phyloP scores from a whole-genome alignment of 257 asterid genomes.

The Capsicum baccatum region DNA sequence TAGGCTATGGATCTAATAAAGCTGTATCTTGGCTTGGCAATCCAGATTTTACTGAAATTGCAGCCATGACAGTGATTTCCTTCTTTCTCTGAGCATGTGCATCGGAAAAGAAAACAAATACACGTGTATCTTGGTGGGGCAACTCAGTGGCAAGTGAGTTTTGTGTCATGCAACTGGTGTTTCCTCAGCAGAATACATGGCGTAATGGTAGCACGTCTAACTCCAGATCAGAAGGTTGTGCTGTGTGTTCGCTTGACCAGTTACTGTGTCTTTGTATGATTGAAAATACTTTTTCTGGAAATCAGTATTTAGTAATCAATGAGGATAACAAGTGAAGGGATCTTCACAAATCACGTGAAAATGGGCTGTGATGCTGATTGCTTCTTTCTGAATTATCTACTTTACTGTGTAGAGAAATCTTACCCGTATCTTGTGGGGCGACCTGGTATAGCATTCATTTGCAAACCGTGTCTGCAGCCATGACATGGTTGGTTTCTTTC shows the following conservation, averaged over 20 bases:
- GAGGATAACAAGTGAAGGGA: slow-evolving; percentile 9
- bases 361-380: slow-evolving; percentile 35
- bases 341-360: not conserved
- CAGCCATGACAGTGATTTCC: slow-evolving; percentile 41
- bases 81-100: not conserved
- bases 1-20: not conserved
- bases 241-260: not conserved
- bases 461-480: not conserved
- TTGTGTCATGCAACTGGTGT: slow-evolving; percentile 1
- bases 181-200: not conserved
- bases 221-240: slow-evolving; percentile 97
- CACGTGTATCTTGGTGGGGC: not conserved
- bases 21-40: slow-evolving; percentile 27
- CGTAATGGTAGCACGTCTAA: slow-evolving; percentile 67
- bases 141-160: not conserved
- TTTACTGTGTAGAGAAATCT: slow-evolving; percentile 13
- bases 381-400: slow-evolving; percentile 15
- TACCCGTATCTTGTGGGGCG: slow-evolving; percentile 43
- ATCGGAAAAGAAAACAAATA: not conserved
- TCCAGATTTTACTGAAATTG: not conserved
- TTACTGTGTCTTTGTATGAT: not conserved
- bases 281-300: not conserved
- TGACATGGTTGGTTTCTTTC: not conserved
- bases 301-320: not conserved
- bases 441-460: not conserved